A percentile compares a stretch with the other conserved stretches of the same genome.
phyloP scores from a whole-genome alignment of 2,329 filamentous ascomycete genomes.

The Diaporthe amygdali region DNA sequence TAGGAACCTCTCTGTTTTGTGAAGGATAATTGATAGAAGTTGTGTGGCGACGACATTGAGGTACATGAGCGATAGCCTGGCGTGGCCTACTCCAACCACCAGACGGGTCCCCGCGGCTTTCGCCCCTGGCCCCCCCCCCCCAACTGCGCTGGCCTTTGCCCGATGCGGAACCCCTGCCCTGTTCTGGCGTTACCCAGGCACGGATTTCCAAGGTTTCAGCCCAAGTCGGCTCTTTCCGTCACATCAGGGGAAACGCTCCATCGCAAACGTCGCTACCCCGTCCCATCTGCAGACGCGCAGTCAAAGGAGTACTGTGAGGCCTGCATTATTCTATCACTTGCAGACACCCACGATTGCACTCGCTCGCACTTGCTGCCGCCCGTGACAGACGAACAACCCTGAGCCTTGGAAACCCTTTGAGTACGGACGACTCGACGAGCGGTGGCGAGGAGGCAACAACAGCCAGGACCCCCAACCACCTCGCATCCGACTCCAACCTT shows the following conservation, averaged over 20 bases:
- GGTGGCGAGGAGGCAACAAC: neutral
- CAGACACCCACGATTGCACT: neutral
- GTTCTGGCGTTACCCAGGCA: slow-evolving; percentile 14
- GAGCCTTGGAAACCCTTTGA: neutral
- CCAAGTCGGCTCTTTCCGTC: slow-evolving; percentile 18
- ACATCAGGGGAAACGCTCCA: slow-evolving; percentile 11
- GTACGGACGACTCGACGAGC: neutral
- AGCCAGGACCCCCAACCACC: neutral
- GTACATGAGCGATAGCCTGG: neutral
- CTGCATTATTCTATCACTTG: neutral
- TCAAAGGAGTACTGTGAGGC: neutral
- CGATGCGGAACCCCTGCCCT: neutral
- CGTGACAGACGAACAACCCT: neutral
- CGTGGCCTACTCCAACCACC: no score
- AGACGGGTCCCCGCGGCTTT: neutral
- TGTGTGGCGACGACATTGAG: neutral
- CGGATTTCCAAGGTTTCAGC: slow-evolving; percentile 18
- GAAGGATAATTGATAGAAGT: no score
- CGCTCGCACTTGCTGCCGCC: neutral
- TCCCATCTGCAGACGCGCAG: neutral
- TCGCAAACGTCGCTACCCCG: slow-evolving; percentile 2
- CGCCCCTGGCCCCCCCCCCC: neutral
- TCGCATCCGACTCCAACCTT: neutral
- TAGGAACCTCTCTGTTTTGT: no score
- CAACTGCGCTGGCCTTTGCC: slow-evolving; percentile 30